Evolutionary conservation across 2,329 filamentous ascomycete genomes (phyloP), one percentile per base, ranked within the genome.

Genomic region (Amphichorda felina): DNA sequence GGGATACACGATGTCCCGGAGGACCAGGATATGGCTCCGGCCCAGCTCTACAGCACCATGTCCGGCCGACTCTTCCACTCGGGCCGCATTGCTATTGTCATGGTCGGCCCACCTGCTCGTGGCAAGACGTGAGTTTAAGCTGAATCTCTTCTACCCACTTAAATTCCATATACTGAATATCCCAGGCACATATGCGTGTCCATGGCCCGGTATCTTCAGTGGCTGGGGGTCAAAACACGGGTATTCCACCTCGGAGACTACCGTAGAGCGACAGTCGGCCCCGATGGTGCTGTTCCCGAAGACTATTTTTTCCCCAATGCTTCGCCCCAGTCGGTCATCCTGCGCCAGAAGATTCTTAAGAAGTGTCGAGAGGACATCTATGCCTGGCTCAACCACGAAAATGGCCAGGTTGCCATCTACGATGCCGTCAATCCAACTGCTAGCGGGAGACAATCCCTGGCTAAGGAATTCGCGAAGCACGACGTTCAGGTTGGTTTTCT

Each of bases 261-360:
- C 57, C 82, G 91, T 45, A 77, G 91, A 54, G 88, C 87, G 22
- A 94, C 89, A 13, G 77, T 96, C 43, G 87, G 86, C 14, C 75
- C 79, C 29, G 85, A 79, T 11, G 80, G 81, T 38, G 77, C 88
- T 38, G 82, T 98, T 13, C 93, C 91, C 1, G 85, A 94, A 43
- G 91, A 98, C 55, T 98, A 98, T 59, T 98, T 98, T 64, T 94
- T 89, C 55, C 82, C 94, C 18, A 88, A 96, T 53, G 89, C 93
- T 19, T 91, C 87, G 18, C 85, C 89, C 4, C 75, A 83, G 10
- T 94, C 91, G 2, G 83, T 96, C n/a, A 76, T 96, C 45, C 66
- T 98, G 34, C 79, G 91, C 24, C 91, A 96, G 57, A 95, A 95
- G 65, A 98, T 98, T 36, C 68, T 98, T 15, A 94, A 95, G 62